Evolutionary conservation across 768 basidiomycete genomes (phyloP), one percentile per base, ranked within the genome.

Genomic region (Calocybe gangraenosa): DNA sequence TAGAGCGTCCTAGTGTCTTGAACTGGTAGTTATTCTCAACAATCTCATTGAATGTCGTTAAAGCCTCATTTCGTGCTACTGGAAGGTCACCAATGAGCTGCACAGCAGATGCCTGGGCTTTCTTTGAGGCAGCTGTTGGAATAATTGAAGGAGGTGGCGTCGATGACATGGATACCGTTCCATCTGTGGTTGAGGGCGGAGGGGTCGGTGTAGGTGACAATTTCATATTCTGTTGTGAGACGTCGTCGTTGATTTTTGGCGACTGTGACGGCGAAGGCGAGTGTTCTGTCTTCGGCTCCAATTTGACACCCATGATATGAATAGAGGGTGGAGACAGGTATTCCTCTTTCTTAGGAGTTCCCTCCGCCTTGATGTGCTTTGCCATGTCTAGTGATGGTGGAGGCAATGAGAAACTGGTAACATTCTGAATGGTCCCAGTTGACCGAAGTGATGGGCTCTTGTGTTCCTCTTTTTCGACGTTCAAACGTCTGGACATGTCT

Each of bases 81-180:
- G 92, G 89, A 37, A 96, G 78, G 66, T 92, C 70, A 6, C 78
- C 77, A 52, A 97, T 89, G 59, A 96, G 77, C 68, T 87, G 87
- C 14, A 76, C 74, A 17, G 63, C 52, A 25, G 57, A 46, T 30
- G 65, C 60, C 34, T 64, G 47, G 36, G 69, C 49, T 58, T 78
- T 73, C 56, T 65, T 66, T 25, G 59, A 44, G 13, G 47, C 50
- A 30, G 60, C 35, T 32, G 58, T 55, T 47, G 62, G 40, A 31
- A 54, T 49, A 34, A 61, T 55, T 28, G 62, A 46, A 19, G 64
- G 60, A 30, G 71, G 65, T 40, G 70, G 71, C n/a, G 73, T 69
- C 18, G 70, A 55, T 36, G 70, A 61, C 47, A 63, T 64, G 44
- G 70, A 67, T n/a, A 55, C 54, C 40, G 60, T 56, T 49, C 55